These are phyloP conservation scores for Leccinum solheimii DNA, from an alignment of 1,284 basidiomycete genomes.

Conservation along the genomic window DNA sequence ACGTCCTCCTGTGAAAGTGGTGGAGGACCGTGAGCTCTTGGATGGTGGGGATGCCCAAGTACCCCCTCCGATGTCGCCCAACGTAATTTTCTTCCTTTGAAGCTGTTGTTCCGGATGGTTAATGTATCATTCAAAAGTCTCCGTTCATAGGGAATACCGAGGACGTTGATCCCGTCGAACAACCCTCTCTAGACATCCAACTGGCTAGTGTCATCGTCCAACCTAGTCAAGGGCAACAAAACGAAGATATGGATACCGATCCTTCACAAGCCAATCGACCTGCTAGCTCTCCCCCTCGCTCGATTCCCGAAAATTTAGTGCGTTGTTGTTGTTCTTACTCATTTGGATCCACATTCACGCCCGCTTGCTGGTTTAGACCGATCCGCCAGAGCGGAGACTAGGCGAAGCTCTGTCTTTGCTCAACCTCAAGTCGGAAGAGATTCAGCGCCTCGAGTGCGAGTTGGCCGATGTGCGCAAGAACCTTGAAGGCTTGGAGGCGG, in stretches of 20 bases:
- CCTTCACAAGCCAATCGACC: constrained; percentile 3
- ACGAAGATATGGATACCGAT: constrained; percentile 26
- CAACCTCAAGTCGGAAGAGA: constrained; percentile 41
- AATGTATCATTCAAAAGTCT: constrained; percentile 9
- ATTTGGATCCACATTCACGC: neutral
- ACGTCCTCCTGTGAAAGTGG: neutral
- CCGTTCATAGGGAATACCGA: neutral
- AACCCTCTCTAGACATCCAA: constrained; percentile 29
- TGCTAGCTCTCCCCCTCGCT: constrained; percentile 22
- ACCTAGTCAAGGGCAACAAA: constrained; percentile 28
- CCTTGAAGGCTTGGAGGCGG: constrained; percentile 2
- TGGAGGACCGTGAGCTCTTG: neutral
- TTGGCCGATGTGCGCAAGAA: constrained; percentile 19
- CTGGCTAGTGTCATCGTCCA: constrained; percentile 31
- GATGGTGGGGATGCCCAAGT: neutral
- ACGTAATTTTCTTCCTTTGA: constrained; percentile 14
- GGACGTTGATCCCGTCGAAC: constrained; percentile 21
- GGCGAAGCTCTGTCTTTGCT: constrained; percentile 36
- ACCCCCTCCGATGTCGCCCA: constrained; percentile 3
- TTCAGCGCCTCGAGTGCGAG: constrained; percentile 35
- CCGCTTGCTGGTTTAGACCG: constrained; percentile 16
- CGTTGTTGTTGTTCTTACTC: too few relatives aligned
- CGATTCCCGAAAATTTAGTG: constrained; percentile 23
- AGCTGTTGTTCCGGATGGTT: neutral
- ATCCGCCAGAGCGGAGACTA: constrained; percentile 32